These are phyloP conservation scores for Rhizoctonia solani DNA, from an alignment of 1,284 basidiomycete genomes.

Conservation along the genomic window DNA sequence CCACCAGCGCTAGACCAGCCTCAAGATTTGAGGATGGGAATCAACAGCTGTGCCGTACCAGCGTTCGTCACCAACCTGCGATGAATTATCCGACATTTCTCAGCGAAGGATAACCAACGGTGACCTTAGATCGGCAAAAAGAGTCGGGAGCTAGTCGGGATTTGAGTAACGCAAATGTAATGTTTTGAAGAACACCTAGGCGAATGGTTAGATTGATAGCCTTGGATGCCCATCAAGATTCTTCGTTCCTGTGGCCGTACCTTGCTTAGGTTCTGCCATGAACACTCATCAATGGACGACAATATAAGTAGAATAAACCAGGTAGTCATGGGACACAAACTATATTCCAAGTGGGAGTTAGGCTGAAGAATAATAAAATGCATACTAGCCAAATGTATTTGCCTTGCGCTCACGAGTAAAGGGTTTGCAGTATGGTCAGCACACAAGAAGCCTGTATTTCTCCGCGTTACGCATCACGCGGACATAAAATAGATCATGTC, in stretches of 20 bases:
- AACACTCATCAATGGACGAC: too few relatives aligned
- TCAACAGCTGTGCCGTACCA: background rate
- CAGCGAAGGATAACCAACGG: background rate
- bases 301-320: too few relatives aligned
- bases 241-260: too few relatives aligned
- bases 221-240: background rate
- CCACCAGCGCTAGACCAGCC: background rate
- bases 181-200: background rate
- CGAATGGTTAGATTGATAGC: background rate
- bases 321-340: background rate
- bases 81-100: conserved; percentile 33
- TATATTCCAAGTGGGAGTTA: background rate
- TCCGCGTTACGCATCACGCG: conserved; percentile 25
- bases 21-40: background rate
- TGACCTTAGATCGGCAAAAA: conserved; percentile 19
- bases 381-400: background rate
- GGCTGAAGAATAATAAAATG: background rate
- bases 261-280: too few relatives aligned
- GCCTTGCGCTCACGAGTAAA: too few relatives aligned
- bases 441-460: conserved; percentile 10
- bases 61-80: conserved; percentile 4
- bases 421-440: too few relatives aligned
- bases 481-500: background rate
- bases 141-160: conserved; percentile 30
- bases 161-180: background rate